phyloP scores from a whole-genome alignment of 78 protist genomes.

The Polysphondylium violaceum region DNA sequence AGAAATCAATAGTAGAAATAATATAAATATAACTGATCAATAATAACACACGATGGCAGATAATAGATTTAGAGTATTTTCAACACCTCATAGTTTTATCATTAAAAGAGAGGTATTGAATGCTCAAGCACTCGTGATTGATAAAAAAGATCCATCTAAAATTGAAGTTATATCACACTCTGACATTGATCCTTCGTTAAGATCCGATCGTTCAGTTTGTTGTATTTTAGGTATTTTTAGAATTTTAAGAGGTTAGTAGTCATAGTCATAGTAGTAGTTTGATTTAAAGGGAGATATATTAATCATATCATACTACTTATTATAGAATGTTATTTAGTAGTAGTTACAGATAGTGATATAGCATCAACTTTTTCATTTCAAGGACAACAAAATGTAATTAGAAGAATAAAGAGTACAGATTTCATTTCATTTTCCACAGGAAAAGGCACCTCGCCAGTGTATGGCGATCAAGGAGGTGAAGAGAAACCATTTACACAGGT shows the following conservation, averaged over 20 bases:
- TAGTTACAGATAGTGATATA: slow-evolving; percentile 40
- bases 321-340: slow-evolving; percentile 66
- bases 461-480: background rate
- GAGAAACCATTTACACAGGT: slow-evolving; percentile 59
- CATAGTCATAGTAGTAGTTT: background rate
- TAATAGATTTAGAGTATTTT: slow-evolving; percentile 28
- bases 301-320: background rate
- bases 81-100: slow-evolving; percentile 28
- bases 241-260: slow-evolving; percentile 13
- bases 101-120: slow-evolving; percentile 28
- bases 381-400: slow-evolving; percentile 67
- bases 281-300: background rate
- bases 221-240: slow-evolving; percentile 62
- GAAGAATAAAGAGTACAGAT: slow-evolving; percentile 45
- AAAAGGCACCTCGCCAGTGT: slow-evolving; percentile 3
- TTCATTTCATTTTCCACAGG: slow-evolving; percentile 62
- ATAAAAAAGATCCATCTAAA: slow-evolving; percentile 33
- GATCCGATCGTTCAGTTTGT: slow-evolving; percentile 27
- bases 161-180: slow-evolving; percentile 20
- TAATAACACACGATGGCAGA: slow-evolving; percentile 3
- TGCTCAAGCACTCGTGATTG: slow-evolving; percentile 48
- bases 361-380: slow-evolving; percentile 30
- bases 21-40: no score
- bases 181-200: slow-evolving; percentile 1
- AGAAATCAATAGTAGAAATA: no score